Base-by-base conservation (phyloP, 192 early-diverging fungal genomes). In the Coemansia sp. region DNA sequence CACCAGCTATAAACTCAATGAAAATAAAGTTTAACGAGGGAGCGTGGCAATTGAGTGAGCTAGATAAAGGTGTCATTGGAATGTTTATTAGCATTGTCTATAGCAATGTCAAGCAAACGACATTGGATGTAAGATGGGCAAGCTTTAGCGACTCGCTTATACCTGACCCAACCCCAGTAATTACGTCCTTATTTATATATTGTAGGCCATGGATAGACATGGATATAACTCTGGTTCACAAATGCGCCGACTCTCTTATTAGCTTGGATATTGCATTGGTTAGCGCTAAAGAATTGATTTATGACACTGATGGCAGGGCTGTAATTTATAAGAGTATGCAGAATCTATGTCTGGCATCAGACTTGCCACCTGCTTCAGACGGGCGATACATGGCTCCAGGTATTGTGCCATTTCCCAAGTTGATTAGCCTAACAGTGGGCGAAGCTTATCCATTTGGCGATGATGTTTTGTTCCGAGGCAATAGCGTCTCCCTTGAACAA, bases 401-500 rank as follows among this genome's bases (percentile, higher is more conserved):
- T 9, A 34, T 43, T 53, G 65, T 52, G 5, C 65, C 50, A 16
- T 66, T 66, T 53, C 65, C 65, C 1, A 53, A 6, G 2, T 33
- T 66, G 18, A 31, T 24, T 11, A 31, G 33, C 4, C 31, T 66
- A n/a, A 24, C 27, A 33, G 20, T 47, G 3, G 16, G 36, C 2
- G 11, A 22, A 13, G 11, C 11, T 29, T 66, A 66, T n/a, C 49
- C 29, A 34, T 66, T 38, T 38, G 47, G 29, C 3, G 47, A 66
- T 66, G 49, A 66, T 66, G 50, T 52, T 18, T 50, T 66, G 31
- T 66, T 66, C 20, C 65, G 65, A 10, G 65, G 65, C 5, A 66
- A 66, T 34, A 39, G 47, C 22, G 47, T 12, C 2, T 36, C 47
- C 8, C 47, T 66, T 16, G 31, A 67, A 20, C 20, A 53, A 5